Conservation (phyloP, 2,329 filamentous ascomycete species). For the Fusarium coffeatum region DNA sequence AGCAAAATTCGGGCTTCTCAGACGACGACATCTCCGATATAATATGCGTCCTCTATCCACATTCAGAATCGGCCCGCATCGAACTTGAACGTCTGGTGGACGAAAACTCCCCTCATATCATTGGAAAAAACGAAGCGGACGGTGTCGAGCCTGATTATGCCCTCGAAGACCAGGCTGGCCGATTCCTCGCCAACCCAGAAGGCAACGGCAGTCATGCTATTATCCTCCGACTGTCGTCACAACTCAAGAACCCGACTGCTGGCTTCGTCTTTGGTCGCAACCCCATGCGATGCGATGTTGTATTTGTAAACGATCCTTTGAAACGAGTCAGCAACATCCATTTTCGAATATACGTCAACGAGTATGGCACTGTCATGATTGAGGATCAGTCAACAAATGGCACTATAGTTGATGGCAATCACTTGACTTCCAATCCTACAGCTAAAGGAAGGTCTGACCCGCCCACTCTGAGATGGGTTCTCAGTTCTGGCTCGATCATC, state of each 20-base stretch:
- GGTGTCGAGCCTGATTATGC: conserved; percentile 64
- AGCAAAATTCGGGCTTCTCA: conserved; percentile 84
- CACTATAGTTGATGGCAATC: conserved; percentile 81
- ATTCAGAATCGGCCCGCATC: conserved; percentile 75
- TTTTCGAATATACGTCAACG: conserved; percentile 91
- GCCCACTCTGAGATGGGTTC: conserved; percentile 64
- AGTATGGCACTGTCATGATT: conserved; percentile 88
- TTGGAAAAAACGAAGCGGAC: conserved; percentile 61
- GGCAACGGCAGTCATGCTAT: conserved; percentile 73
- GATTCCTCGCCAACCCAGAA: conserved; percentile 59
- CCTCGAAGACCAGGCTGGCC: conserved; percentile 61
- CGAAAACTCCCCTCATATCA: conserved; percentile 61
- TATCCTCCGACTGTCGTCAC: conserved; percentile 81
- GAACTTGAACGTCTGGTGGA: conserved; percentile 70
- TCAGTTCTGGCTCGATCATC: conserved; percentile 79
- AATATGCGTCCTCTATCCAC: conserved; percentile 87
- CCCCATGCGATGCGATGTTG: conserved; percentile 74
- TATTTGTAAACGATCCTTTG: conserved; percentile 72
- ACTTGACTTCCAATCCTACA: conserved; percentile 64
- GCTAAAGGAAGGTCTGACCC: conserved; percentile 51
- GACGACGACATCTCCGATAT: conserved; percentile 89
- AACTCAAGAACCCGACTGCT: conserved; percentile 72
- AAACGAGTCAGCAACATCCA: conserved; percentile 92
- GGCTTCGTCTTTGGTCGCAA: conserved; percentile 94
- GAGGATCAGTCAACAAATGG: conserved; percentile 97